Conservation (phyloP, 345 rosid genomes). For the Sonneratia alba region DNA sequence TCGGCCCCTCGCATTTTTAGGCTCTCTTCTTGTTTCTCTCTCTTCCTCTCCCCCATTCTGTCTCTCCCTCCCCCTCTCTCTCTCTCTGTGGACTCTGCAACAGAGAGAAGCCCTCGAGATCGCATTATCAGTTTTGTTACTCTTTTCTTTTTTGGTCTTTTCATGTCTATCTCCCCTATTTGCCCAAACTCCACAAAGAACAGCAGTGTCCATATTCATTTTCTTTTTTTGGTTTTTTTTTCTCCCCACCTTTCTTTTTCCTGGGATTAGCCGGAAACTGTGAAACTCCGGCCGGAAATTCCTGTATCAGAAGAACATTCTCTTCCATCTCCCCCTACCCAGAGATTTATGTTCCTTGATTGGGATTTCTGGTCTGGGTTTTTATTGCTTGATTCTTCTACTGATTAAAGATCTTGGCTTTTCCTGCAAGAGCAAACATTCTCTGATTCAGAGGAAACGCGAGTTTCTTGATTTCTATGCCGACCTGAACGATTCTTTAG, state of each 20-base stretch:
- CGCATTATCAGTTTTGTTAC: not conserved
- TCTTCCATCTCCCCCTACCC: not conserved
- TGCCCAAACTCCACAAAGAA: conserved; percentile 1
- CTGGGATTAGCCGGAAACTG: conserved; percentile 8
- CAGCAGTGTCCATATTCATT: not conserved
- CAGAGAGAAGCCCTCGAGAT: conserved; percentile 1
- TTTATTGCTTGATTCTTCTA: not conserved
- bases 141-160: not conserved
- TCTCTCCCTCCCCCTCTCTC: conserved; percentile 8
- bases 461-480: not conserved
- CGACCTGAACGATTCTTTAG: not conserved
- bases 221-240: not conserved
- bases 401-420: not conserved
- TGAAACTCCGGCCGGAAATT: conserved; percentile 12
- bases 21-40: not conserved
- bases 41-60: not conserved
- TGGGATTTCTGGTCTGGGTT: conserved; percentile 19
- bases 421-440: not conserved
- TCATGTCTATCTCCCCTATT: not conserved
- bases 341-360: conserved; percentile 4
- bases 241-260: not conserved
- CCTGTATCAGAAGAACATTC: conserved; percentile 4
- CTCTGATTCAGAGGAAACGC: not conserved
- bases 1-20: conserved; percentile 9
- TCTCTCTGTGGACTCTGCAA: conserved; percentile 8